phyloP scores from a whole-genome alignment of 306 rosid genomes.

The Lathyrus sativus region DNA sequence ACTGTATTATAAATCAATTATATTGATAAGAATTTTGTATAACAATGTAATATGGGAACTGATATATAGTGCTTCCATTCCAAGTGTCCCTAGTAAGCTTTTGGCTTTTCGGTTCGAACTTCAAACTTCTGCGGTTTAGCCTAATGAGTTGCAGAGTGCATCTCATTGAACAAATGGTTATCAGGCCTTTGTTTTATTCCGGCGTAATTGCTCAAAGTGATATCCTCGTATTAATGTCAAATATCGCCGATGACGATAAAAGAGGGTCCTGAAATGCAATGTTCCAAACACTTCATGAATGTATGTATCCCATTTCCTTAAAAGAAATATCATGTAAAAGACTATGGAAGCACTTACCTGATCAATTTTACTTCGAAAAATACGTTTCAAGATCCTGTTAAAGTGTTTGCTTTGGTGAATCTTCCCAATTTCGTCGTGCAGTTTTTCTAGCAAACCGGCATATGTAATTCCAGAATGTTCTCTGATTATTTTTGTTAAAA shows the following conservation, averaged over 20 bases:
- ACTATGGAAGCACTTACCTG: slow-evolving; percentile 45
- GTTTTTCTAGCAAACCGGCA: slow-evolving; percentile 33
- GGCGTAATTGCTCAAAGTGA: slow-evolving; percentile 31
- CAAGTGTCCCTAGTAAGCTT: not conserved
- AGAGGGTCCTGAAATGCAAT: slow-evolving; percentile 54
- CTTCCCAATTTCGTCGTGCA: slow-evolving; percentile 26
- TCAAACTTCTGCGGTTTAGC: not conserved
- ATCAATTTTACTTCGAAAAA: slow-evolving; percentile 33
- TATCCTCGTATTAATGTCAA: slow-evolving; percentile 38
- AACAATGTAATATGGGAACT: not conserved
- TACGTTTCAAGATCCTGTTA: slow-evolving; percentile 6
- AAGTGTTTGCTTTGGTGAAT: slow-evolving; percentile 35
- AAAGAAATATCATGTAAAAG: not conserved
- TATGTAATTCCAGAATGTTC: slow-evolving; percentile 8
- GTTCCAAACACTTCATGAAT: slow-evolving; percentile 18
- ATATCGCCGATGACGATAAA: slow-evolving; percentile 55
- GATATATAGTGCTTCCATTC: not conserved
- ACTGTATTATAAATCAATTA: not conserved
- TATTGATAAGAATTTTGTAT: not conserved
- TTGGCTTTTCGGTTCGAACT: not conserved
- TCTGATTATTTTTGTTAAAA: slow-evolving; percentile 37
- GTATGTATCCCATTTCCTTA: not conserved
- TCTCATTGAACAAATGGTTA: not conserved
- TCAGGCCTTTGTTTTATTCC: slow-evolving; percentile 11
- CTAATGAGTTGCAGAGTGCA: not conserved